Evolutionary conservation across 176 grass and related monocot genomes (phyloP), one percentile per base, ranked within the genome.

Genomic region (Carex scoparia): DNA sequence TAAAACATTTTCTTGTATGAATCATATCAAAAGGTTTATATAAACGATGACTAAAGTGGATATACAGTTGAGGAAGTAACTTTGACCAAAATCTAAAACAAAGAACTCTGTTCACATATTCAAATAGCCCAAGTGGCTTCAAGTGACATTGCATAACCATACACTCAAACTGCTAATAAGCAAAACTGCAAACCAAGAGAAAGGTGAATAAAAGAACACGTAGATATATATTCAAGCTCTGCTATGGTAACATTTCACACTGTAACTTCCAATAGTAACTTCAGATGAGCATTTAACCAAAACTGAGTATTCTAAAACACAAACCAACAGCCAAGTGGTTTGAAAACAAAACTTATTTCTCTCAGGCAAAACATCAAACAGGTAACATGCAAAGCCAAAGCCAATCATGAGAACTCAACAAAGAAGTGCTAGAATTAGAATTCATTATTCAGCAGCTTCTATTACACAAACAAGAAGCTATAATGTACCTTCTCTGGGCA

Each of bases 401-500:
- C 14, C 6, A 81, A 2, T 10, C 4, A 61, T 3, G 3, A 40
- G 3, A 0, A 32, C 5, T 46, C 42, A 32, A 57, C 2, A 8
- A 1, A 58, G 11, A 79, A 4, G 75, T 32, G 10, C 6, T 9
- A 56, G 2, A 81, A 63, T 9, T 61, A 37, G 4, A 55, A 27
- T 23, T 23, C 58, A 32, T 4, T 28, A 48, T 53, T 27, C 9
- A 48, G 40, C 9, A 48, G 40, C 66, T 76, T 51, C 2, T 10
- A 51, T 53, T 76, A 28, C 1, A 54, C n/a, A 61, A 31, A 37
- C 6, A 10, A 10, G 55, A 33, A 80, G 10, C 55, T 61, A 56
- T 61, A 59, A 61, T n/a, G 11, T 83, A 83, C 81, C 81, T 69
- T 69, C 63, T 53, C 42, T 49, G 81, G 62, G 81, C 35, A 69